Evolutionary conservation across 495 filamentous ascomycete species (phyloP), one percentile per base, ranked within the genome.

Genomic region (Xylaria acuta): DNA sequence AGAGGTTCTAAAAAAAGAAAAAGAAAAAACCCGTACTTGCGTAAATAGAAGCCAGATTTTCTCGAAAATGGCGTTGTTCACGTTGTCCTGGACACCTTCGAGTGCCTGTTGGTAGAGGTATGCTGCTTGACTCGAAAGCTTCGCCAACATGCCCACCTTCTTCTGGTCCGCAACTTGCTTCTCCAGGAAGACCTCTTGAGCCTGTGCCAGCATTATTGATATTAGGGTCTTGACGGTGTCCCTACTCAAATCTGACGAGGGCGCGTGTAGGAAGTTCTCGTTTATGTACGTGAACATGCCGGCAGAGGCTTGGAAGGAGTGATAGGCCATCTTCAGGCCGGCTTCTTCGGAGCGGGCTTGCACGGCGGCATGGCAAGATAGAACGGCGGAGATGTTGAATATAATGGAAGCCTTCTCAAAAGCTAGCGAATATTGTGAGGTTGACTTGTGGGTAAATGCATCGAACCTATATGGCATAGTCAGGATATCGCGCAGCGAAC

Each of bases 261-360:
- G 96, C 43, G 96, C 96, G 78, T 99, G 97, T 51, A 98, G 84
- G 82, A 99, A 99, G 82, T 99, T 98, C 83, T 98, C 95, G 81
- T 98, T 99, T 84, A 99, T 98, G 76, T 99, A 99, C 25, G 94
- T 98, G 82, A 98, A 99, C 96, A 99, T 99, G 80, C 96, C 96
- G 14, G 96, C 96, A 32, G 95, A 92, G 43, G 96, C 96, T 80
- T 99, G 96, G 85, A 98, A 98, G 27, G 96, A 98, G 82, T 99
- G 95, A 78, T 97, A 99, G 3, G 96, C 93, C 20, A 94, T 96
- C 83, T 98, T 99, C 73, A 98, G 88, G 34, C 97, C 95, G 25
- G 91, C 85, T 72, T 98, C 97, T 77, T 98, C 94, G 71, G 91
- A 92, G 27, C 97, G 91, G 71, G 94, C 93, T 80, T 98, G 96